These are phyloP conservation scores for Colletotrichum musicola DNA, from an alignment of 2,329 filamentous ascomycete genomes.

Conservation along the genomic window DNA sequence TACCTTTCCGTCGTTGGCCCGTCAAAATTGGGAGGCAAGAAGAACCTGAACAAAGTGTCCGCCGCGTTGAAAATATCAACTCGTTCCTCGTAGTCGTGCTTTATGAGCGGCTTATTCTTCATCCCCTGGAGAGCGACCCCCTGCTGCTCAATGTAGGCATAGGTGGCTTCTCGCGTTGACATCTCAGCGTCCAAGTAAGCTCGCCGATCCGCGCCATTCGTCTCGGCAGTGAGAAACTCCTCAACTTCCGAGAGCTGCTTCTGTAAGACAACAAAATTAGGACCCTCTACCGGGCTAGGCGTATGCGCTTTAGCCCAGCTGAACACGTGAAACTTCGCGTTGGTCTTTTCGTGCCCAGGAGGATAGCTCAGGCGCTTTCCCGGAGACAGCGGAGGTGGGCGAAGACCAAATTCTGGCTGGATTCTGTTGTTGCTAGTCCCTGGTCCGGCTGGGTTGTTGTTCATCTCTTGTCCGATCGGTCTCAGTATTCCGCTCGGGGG, in stretches of 20 bases:
- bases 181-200: constrained; percentile 28
- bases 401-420: neutral
- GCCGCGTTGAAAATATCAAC: constrained; percentile 57
- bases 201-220: constrained; percentile 26
- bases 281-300: constrained; percentile 20
- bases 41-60: constrained; percentile 56
- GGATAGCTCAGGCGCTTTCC: constrained; percentile 26
- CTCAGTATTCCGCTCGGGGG: constrained; percentile 30
- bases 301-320: constrained; percentile 24
- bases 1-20: constrained; percentile 56
- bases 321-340: constrained; percentile 37
- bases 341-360: constrained; percentile 12
- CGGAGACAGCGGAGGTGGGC: constrained; percentile 2
- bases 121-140: constrained; percentile 6
- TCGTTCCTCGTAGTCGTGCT: constrained; percentile 49
- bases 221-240: constrained; percentile 30
- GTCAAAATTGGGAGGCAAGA: constrained; percentile 52
- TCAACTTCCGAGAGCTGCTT: constrained; percentile 31
- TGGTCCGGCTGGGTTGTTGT: neutral
- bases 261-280: constrained; percentile 33
- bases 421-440: no score
- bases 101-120: constrained; percentile 30
- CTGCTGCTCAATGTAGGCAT: constrained; percentile 40
- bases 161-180: constrained; percentile 46
- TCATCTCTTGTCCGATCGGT: constrained; percentile 3